Evolutionary conservation across 305 asterid genomes (phyloP).

Genomic region (Ajuga reptans): DNA sequence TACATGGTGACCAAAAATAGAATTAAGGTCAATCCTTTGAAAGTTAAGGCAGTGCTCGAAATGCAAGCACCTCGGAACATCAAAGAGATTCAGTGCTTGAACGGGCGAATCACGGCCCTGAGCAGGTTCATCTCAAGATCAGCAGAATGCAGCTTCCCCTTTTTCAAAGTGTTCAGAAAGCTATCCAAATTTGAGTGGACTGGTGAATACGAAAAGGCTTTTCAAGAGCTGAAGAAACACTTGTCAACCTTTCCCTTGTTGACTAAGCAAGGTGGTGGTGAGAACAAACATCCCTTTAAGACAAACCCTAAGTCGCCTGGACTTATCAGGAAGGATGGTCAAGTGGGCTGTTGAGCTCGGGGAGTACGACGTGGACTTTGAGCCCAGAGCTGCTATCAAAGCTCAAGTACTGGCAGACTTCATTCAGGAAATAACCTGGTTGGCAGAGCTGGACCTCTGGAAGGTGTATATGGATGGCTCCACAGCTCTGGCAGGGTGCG

Average conservation of each 20-base stretch:
- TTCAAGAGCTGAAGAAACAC: not conserved
- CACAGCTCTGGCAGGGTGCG: no score
- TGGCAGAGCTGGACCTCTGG: no score
- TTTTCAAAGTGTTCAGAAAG: not conserved
- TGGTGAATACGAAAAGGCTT: not conserved
- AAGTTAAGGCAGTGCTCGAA: not conserved
- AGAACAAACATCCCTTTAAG: no score
- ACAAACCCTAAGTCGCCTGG: no score
- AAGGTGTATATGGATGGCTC: no score
- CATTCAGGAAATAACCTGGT: no score
- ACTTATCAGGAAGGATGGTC: no score
- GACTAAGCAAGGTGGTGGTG: not conserved
- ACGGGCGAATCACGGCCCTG: not conserved
- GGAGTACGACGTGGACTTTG: no score
- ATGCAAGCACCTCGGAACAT: not conserved
- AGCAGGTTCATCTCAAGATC: not conserved
- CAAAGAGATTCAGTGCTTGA: not conserved
- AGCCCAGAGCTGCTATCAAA: no score
- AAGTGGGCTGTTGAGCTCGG: no score
- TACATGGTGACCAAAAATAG: not conserved
- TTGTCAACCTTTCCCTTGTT: not conserved
- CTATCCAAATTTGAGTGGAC: not conserved
- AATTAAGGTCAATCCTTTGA: not conserved
- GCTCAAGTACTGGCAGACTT: no score
- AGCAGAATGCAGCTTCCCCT: rapidly evolving